Evolutionary conservation across 306 rosid species (phyloP).

Genomic region (Casuarina cunninghamiana): DNA sequence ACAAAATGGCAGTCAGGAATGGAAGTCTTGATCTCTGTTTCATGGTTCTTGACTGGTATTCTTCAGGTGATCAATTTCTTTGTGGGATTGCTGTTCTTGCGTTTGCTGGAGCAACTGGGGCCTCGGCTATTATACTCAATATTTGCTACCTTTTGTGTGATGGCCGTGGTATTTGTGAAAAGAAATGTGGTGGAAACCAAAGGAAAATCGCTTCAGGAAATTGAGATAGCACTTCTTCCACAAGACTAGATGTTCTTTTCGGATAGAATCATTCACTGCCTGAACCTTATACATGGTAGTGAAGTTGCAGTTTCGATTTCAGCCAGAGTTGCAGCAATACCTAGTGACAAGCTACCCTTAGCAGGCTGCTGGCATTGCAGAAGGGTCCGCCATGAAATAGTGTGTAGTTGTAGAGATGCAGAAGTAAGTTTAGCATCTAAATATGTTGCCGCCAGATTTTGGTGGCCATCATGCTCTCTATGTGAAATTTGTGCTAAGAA

Average conservation of each 20-base stretch:
- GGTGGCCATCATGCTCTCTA: background rate
- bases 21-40: conserved; percentile 2
- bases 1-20: background rate
- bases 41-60: conserved; percentile 19
- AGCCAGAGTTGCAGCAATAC: background rate
- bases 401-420: background rate
- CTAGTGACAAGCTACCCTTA: background rate
- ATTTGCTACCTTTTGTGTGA: conserved; percentile 66
- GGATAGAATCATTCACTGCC: conserved; percentile 7
- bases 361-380: too few relatives aligned
- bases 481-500: background rate
- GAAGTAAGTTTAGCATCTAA: background rate
- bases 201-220: conserved; percentile 96
- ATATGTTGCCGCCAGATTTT: background rate
- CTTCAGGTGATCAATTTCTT: conserved; percentile 90
- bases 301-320: background rate
- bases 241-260: conserved; percentile 51
- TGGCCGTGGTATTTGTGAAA: conserved; percentile 82
- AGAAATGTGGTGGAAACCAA: conserved; percentile 91
- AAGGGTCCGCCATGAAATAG: background rate
- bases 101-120: conserved; percentile 77
- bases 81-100: conserved; percentile 87
- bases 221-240: conserved; percentile 94
- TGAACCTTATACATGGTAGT: conserved; percentile 19
- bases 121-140: conserved; percentile 76